Evolutionary conservation across 495 filamentous ascomycete species (phyloP).

Genomic region (Penicillium simplicissimum): DNA sequence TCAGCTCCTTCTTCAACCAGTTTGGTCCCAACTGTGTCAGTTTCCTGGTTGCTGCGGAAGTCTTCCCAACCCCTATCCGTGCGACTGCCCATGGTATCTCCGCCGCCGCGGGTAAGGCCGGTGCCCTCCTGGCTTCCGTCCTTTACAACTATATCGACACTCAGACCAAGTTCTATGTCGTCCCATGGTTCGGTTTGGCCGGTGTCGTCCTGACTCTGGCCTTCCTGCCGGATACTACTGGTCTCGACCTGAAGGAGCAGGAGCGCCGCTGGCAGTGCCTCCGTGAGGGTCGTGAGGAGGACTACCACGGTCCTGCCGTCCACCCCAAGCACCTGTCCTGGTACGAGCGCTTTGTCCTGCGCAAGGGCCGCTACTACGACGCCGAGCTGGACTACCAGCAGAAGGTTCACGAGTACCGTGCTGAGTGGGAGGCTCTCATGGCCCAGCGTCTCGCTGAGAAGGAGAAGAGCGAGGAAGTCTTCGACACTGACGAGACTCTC

Average conservation of each 20-base stretch:
- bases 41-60: slow-evolving; percentile 89
- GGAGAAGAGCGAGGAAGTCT: slow-evolving; percentile 29
- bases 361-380: slow-evolving; percentile 74
- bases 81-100: slow-evolving; percentile 89
- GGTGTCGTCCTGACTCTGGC: slow-evolving; percentile 75
- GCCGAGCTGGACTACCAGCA: slow-evolving; percentile 73
- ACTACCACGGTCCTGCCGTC: slow-evolving; percentile 87
- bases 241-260: slow-evolving; percentile 90
- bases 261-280: slow-evolving; percentile 85
- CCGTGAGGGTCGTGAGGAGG: slow-evolving; percentile 66
- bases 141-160: slow-evolving; percentile 86
- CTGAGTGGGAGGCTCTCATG: slow-evolving; percentile 62
- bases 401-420: slow-evolving; percentile 77
- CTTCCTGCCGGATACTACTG: slow-evolving; percentile 90
- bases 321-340: slow-evolving; percentile 81
- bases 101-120: slow-evolving; percentile 79
- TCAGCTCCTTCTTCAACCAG: slow-evolving; percentile 94
- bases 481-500: slow-evolving; percentile 45
- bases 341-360: slow-evolving; percentile 69
- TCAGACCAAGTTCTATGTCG: slow-evolving; percentile 78
- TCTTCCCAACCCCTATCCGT: slow-evolving; percentile 86
- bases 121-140: slow-evolving; percentile 79
- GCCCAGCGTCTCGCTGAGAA: slow-evolving; percentile 51
- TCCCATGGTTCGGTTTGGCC: slow-evolving; percentile 86
- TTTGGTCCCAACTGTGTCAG: slow-evolving; percentile 91